Conservation (phyloP, 257 asterid species). For the Vinca minor region DNA sequence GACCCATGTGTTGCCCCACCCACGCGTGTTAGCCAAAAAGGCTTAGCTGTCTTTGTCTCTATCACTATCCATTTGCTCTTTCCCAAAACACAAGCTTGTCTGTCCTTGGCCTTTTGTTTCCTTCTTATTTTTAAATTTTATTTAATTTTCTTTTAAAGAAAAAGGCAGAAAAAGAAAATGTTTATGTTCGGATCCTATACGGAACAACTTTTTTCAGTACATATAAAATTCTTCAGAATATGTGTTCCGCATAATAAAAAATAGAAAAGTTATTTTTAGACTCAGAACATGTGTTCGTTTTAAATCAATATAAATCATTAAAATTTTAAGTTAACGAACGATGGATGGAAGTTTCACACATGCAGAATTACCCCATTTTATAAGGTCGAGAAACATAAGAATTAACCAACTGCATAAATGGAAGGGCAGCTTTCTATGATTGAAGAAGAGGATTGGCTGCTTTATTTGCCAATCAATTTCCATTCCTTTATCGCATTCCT, state of each 20-base stretch:
- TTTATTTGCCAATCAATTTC: slow-evolving; percentile 5
- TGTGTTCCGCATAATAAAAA: no score
- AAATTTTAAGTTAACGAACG: no score
- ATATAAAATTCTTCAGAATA: no score
- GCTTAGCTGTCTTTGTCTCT: slow-evolving; percentile 5
- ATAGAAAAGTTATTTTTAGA: no score
- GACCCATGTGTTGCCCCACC: slow-evolving; percentile 17
- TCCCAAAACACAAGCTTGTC: slow-evolving; percentile 9
- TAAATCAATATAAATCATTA: no score
- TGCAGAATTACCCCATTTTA: no score
- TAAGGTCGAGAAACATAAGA: neutral
- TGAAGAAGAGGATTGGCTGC: slow-evolving; percentile 1
- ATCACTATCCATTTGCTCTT: slow-evolving; percentile 1
- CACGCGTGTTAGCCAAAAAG: slow-evolving; percentile 10
- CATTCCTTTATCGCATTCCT: neutral
- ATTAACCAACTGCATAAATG: slow-evolving; percentile 5
- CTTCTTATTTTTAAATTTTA: neutral
- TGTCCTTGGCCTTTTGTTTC: slow-evolving; percentile 3
- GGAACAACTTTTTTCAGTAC: no score
- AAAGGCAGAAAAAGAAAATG: no score
- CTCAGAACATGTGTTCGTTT: no score
- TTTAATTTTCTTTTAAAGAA: neutral
- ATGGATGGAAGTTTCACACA: no score
- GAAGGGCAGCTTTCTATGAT: neutral
- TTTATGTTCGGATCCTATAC: no score